Evolutionary conservation across 805 yeast species (phyloP), one percentile per base, ranked within the genome.

Genomic region (Saturnispora zaruensis): DNA sequence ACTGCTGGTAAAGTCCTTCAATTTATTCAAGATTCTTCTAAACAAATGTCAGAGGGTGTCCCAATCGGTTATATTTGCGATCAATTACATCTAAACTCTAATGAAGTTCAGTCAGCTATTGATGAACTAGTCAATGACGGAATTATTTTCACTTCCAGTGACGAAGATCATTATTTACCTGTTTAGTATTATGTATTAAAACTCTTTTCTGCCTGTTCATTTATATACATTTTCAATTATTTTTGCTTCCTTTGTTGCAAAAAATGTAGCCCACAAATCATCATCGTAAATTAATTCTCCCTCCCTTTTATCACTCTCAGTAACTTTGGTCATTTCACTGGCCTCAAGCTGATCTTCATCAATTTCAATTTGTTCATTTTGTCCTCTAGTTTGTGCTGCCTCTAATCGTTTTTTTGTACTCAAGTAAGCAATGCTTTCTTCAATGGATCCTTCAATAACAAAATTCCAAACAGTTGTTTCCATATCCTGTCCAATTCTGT

Each of bases 401-500:
- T 49, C 70, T 13, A 82, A 56, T 44, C 93, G 68, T 56, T 78
- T 80, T 52, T 77, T 73, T 0, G 89, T 79, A 0, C 88, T 76
- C 48, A 84, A 63, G n/a, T 78, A 66, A 32, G 87, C 77, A 43
- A 93, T 86, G 42, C 87, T 83, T 61, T 91, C 96, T 64, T 93
- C 99, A 14, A 93, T 95, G 0, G 96, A 81, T 38, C 83, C 81
- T 50, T 77, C 78, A 50, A 90, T 84, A 23, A 85, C 81, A 68
- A 91, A 89, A 78, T 85, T 83, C 96, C 98, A 93, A 1, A 91
- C 95, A 1, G 82, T 84, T 0, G 99, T 93, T 14, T 78, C 80
- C 41, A 74, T 70, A 3, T 73, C 75, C 65, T 93, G 99, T 0
- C 99, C 99, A 61, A 91, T 90, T 54, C 99, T 71, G 62, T 91